These are phyloP conservation scores for Colletotrichum sp. DNA, from an alignment of 2,329 filamentous ascomycete genomes.

Conservation along the genomic window DNA sequence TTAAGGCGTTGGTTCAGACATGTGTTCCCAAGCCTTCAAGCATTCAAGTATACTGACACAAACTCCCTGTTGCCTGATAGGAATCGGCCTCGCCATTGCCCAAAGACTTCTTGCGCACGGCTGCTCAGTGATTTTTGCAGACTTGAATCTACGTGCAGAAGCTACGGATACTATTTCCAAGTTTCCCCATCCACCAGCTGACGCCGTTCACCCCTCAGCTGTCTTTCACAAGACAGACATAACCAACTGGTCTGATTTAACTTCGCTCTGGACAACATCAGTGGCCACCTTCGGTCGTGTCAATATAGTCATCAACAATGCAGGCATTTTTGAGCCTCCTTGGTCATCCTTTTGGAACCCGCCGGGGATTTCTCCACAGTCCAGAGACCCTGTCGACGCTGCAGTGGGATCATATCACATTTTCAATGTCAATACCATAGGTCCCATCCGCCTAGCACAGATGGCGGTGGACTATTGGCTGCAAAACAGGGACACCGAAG, in stretches of 20 bases:
- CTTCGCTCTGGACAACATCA: constrained; percentile 22
- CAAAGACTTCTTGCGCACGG: constrained; percentile 26
- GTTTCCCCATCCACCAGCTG: neutral
- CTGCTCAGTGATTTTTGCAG: constrained; percentile 29
- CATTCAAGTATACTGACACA: neutral
- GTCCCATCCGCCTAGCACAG: constrained; percentile 29
- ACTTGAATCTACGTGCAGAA: constrained; percentile 26
- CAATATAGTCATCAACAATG: constrained; percentile 24
- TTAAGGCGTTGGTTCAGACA: neutral
- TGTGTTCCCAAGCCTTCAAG: neutral
- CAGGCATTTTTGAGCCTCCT: constrained; percentile 30
- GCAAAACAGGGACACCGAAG: constrained; percentile 37
- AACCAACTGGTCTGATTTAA: constrained; percentile 29
- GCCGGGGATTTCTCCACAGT: constrained; percentile 24
- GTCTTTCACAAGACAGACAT: constrained; percentile 30
- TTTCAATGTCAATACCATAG: constrained; percentile 29
- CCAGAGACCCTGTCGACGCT: constrained; percentile 24
- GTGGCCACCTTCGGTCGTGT: constrained; percentile 17
- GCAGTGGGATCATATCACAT: constrained; percentile 25
- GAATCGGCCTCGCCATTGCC: constrained; percentile 27
- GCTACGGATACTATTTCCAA: constrained; percentile 10
- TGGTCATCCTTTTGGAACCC: constrained; percentile 30
- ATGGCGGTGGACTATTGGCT: constrained; percentile 34
- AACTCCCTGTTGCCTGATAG: neutral
- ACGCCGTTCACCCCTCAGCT: neutral